Evolutionary conservation across 352 stramenopile species (phyloP).

Genomic region (Pythium graminicola): DNA sequence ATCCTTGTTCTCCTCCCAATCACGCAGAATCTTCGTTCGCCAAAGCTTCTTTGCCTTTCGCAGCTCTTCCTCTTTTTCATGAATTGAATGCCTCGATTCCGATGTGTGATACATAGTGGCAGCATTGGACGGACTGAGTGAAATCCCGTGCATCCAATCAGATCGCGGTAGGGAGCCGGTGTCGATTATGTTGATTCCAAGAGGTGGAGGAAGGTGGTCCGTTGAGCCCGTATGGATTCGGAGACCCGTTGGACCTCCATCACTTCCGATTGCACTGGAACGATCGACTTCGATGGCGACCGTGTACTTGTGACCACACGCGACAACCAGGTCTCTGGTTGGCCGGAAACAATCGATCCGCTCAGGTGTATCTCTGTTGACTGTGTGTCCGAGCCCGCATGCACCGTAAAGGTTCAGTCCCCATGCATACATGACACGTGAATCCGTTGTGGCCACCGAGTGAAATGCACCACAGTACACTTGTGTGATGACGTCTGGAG

Average conservation of each 20-base stretch:
- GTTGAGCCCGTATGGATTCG: not conserved
- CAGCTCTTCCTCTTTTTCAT: slow-evolving; percentile 74
- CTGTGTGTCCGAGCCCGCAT: slow-evolving; percentile 68
- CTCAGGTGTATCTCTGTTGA: slow-evolving; percentile 73
- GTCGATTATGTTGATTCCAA: slow-evolving; percentile 13
- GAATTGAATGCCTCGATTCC: slow-evolving; percentile 42
- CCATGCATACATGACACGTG: slow-evolving; percentile 68
- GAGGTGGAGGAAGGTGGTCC: not conserved
- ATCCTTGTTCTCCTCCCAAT: slow-evolving; percentile 75
- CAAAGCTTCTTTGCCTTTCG: slow-evolving; percentile 79
- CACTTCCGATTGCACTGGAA: not conserved
- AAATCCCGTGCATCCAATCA: not conserved
- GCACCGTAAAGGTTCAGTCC: slow-evolving; percentile 76
- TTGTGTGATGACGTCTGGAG: slow-evolving; percentile 35
- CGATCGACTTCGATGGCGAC: slow-evolving; percentile 52
- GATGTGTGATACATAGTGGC: slow-evolving; percentile 2
- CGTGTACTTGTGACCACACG: slow-evolving; percentile 80
- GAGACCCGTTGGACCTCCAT: not conserved
- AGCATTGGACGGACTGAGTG: slow-evolving; percentile 1
- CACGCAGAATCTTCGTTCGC: slow-evolving; percentile 63
- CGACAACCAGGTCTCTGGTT: slow-evolving; percentile 47
- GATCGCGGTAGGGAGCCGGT: not conserved
- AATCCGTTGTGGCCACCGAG: slow-evolving; percentile 56
- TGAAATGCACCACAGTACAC: slow-evolving; percentile 82
- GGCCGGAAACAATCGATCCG: slow-evolving; percentile 67